These are phyloP conservation scores for Wickerhamomyces kurtzmanii DNA, from an alignment of 805 yeast species.

Conservation along the genomic window DNA sequence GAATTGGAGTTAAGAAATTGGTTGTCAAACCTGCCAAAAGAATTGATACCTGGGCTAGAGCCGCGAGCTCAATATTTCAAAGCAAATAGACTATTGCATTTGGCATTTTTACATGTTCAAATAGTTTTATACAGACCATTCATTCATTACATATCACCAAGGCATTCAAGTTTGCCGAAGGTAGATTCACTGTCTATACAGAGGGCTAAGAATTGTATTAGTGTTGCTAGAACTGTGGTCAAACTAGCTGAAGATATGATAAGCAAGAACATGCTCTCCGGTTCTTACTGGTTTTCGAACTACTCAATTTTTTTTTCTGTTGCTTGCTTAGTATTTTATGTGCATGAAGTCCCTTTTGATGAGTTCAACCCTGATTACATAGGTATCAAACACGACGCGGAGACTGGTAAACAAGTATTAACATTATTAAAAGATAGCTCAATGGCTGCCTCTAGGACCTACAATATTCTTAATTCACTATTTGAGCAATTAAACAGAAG, in stretches of 20 bases:
- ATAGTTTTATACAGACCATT: constrained; percentile 81
- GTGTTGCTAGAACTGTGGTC: constrained; percentile 76
- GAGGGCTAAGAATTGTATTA: constrained; percentile 75
- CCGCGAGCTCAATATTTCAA: constrained; percentile 55
- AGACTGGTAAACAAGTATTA: constrained; percentile 67
- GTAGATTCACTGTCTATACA: constrained; percentile 55
- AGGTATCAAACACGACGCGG: constrained; percentile 66
- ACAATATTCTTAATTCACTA: constrained; percentile 67
- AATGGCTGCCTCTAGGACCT: constrained; percentile 72
- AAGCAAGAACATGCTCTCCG: constrained; percentile 57
- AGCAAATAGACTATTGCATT: constrained; percentile 66
- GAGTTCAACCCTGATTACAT: constrained; percentile 41
- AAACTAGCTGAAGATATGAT: constrained; percentile 76
- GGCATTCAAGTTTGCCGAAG: constrained; percentile 21
- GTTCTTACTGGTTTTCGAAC: constrained; percentile 87
- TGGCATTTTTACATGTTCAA: constrained; percentile 68
- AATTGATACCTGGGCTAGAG: constrained; percentile 60
- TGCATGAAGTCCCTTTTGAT: constrained; percentile 43
- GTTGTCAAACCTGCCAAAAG: constrained; percentile 62
- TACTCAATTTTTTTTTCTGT: constrained; percentile 85
- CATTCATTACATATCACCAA: constrained; percentile 70
- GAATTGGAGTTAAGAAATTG: constrained; percentile 65
- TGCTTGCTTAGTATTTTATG: constrained; percentile 76
- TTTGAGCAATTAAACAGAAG: constrained; percentile 70
- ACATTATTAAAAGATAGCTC: constrained; percentile 64